phyloP scores from a whole-genome alignment of 441 rosid species.

The Populus hybrid region DNA sequence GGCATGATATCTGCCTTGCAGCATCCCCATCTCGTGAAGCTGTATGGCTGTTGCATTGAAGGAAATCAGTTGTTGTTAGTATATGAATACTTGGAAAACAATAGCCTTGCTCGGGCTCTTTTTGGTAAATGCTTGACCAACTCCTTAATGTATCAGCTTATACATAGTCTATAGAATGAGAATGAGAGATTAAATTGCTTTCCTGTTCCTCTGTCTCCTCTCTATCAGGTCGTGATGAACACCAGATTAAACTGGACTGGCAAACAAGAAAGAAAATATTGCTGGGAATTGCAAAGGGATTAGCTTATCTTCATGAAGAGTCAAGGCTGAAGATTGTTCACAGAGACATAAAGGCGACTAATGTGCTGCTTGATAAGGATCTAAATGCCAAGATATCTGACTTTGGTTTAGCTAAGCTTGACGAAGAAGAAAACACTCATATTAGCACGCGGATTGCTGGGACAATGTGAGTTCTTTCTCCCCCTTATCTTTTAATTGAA shows the following conservation, averaged over 20 bases:
- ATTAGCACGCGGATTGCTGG: constrained; percentile 84
- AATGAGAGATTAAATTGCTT: background rate
- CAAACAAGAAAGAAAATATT: constrained; percentile 57
- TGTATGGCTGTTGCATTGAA: constrained; percentile 71
- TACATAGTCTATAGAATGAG: background rate
- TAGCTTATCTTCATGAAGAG: constrained; percentile 78
- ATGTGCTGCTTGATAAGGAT: constrained; percentile 72
- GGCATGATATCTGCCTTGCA: too few species aligned
- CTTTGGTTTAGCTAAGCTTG: constrained; percentile 83
- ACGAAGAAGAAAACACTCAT: constrained; percentile 80
- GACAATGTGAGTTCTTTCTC: constrained; percentile 50
- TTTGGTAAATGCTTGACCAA: constrained; percentile 42
- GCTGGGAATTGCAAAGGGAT: constrained; percentile 67
- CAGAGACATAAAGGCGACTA: constrained; percentile 25
- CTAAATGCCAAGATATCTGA: constrained; percentile 74
- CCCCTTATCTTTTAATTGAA: background rate
- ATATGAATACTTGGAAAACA: constrained; percentile 77
- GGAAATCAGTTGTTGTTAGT: constrained; percentile 71
- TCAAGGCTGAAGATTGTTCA: constrained; percentile 20
- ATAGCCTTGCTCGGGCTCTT: constrained; percentile 77
- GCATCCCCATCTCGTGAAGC: too few species aligned
- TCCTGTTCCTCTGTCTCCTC: background rate
- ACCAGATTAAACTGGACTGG: constrained; percentile 55
- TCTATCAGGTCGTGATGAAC: constrained; percentile 41
- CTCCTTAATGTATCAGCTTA: too few species aligned